A percentile compares a stretch with the other conserved stretches of the same genome.
Evolutionary conservation across 2,329 filamentous ascomycete species (phyloP).

Genomic region (Beauveria caledonica): DNA sequence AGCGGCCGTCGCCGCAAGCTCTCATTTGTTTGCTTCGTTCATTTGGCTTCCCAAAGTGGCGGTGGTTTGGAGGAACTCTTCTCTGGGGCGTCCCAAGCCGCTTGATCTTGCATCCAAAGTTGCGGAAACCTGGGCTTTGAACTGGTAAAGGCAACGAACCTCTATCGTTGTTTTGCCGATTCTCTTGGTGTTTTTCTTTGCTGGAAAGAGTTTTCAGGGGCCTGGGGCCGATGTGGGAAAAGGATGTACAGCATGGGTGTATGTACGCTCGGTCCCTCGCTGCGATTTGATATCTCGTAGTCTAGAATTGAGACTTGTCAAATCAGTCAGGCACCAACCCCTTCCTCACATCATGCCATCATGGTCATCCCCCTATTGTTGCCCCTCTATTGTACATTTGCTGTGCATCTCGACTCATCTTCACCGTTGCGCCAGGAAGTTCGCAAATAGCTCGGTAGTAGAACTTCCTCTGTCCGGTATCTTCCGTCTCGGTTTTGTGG

Average conservation of each 20-base stretch:
- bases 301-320: background rate
- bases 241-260: background rate
- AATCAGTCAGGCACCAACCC: background rate
- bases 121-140: background rate
- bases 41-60: background rate
- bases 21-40: background rate
- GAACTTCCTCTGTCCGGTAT: too few species aligned
- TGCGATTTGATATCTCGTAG: background rate
- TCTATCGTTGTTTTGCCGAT: background rate
- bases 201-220: background rate
- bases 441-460: too few species aligned
- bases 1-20: background rate
- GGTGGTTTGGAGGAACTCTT: too few species aligned
- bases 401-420: too few species aligned
- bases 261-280: constrained; percentile 6
- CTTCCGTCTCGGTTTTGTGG: too few species aligned
- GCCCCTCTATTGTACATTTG: too few species aligned
- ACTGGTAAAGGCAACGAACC: background rate
- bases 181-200: background rate
- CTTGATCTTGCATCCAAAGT: background rate
- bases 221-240: background rate
- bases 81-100: background rate
- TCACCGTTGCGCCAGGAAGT: too few species aligned
- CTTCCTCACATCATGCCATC: too few species aligned
- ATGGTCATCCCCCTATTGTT: too few species aligned